A percentile compares a stretch with the other conserved stretches of the same genome.
Conservation (phyloP, 2,329 filamentous ascomycete species). For the Ophiosphaerella herpotricha region DNA sequence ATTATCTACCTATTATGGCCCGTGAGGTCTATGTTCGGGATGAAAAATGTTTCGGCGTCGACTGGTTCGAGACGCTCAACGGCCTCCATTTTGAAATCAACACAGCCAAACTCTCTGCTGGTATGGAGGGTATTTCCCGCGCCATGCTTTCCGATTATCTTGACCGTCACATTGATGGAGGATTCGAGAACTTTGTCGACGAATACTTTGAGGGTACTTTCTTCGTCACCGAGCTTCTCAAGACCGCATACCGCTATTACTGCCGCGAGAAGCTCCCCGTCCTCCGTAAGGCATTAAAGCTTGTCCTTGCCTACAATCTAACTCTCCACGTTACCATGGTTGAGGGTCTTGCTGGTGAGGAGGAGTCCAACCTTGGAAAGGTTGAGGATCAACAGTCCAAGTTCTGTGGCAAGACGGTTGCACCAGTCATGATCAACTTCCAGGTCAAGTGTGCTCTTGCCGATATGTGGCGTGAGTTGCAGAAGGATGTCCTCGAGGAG, state of each 20-base stretch:
- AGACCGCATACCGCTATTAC: constrained; percentile 94
- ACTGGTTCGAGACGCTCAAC: constrained; percentile 86
- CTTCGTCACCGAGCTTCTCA: constrained; percentile 93
- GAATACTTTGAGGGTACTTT: constrained; percentile 95
- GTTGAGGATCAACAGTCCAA: constrained; percentile 86
- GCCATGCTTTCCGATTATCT: constrained; percentile 87
- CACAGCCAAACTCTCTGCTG: constrained; percentile 87
- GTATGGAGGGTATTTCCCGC: constrained; percentile 82
- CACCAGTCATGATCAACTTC: constrained; percentile 99
- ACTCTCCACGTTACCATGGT: constrained; percentile 94
- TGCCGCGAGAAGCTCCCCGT: constrained; percentile 84
- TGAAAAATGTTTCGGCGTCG: constrained; percentile 88
- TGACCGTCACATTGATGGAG: constrained; percentile 89
- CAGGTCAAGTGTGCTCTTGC: constrained; percentile 97
- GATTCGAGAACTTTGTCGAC: constrained; percentile 91
- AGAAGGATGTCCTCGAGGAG: constrained; percentile 95
- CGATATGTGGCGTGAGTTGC: constrained; percentile 96
- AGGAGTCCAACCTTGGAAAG: constrained; percentile 77
- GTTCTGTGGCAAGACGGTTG: constrained; percentile 86
- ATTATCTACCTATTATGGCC: constrained; percentile 88
- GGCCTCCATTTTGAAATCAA: constrained; percentile 82
- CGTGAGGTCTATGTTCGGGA: constrained; percentile 92
- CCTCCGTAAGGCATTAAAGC: constrained; percentile 92
- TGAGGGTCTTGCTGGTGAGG: constrained; percentile 81
- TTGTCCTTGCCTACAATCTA: constrained; percentile 93